phyloP scores from a whole-genome alignment of 140 eudicot species.

The Bidens hawaiensis region DNA sequence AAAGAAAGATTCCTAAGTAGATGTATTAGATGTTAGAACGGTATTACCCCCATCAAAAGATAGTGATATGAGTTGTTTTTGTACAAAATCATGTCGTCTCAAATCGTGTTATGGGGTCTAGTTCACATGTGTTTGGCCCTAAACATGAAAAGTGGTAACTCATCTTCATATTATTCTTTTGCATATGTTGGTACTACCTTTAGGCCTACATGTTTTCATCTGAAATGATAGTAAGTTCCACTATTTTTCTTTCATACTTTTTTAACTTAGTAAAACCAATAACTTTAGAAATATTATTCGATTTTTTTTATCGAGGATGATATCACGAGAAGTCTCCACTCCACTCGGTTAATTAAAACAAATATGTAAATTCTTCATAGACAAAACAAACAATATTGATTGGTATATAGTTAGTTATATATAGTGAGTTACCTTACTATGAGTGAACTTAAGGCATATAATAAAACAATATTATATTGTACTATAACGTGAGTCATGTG shows the following conservation, averaged over 20 bases:
- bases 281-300: too few species aligned
- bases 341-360: background rate
- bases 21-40: background rate
- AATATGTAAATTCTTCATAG: background rate
- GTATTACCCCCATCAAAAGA: constrained; percentile 8
- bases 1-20: too few species aligned
- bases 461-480: background rate
- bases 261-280: background rate
- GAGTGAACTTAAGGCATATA: background rate
- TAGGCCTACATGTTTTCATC: constrained; percentile 22
- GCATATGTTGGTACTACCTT: constrained; percentile 1
- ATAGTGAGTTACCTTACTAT: background rate
- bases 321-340: background rate
- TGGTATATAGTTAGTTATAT: background rate
- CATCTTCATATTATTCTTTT: constrained; percentile 22
- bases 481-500: background rate
- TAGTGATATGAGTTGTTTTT: constrained; percentile 22
- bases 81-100: background rate
- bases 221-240: background rate
- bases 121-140: constrained; percentile 25
- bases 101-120: constrained; percentile 15
- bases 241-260: background rate
- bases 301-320: too few species aligned
- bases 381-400: background rate
- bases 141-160: constrained; percentile 16